These are phyloP conservation scores for Candida quercuum DNA, from an alignment of 805 yeast genomes.

Conservation along the genomic window DNA sequence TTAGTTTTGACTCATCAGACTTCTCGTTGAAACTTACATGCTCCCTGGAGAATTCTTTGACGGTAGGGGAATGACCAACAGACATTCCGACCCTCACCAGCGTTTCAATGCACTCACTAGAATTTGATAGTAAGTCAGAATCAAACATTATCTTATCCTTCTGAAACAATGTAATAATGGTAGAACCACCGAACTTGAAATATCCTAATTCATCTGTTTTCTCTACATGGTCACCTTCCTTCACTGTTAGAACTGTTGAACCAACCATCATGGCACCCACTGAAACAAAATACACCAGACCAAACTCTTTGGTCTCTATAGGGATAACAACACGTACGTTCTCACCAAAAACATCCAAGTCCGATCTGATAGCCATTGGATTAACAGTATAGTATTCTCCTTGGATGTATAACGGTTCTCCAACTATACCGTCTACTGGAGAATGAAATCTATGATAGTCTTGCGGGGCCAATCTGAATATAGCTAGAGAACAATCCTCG, in stretches of 20 bases:
- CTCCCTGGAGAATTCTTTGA: constrained; percentile 43
- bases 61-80: constrained; percentile 64
- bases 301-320: constrained; percentile 70
- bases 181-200: constrained; percentile 95
- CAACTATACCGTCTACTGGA: constrained; percentile 74
- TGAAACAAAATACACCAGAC: constrained; percentile 68
- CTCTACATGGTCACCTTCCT: constrained; percentile 49
- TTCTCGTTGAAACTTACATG: constrained; percentile 40
- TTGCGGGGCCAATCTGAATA: constrained; percentile 92
- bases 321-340: constrained; percentile 78
- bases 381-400: constrained; percentile 96
- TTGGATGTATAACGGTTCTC: constrained; percentile 60
- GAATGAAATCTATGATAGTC: constrained; percentile 93
- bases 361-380: constrained; percentile 93
- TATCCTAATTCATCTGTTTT: constrained; percentile 88
- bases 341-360: constrained; percentile 88
- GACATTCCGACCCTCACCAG: constrained; percentile 88
- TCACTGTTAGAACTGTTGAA: constrained; percentile 66
- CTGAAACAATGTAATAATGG: constrained; percentile 65
- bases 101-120: constrained; percentile 70
- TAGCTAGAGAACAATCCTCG: constrained; percentile 50
- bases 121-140: constrained; percentile 65
- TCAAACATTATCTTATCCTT: constrained; percentile 52
- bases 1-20: constrained; percentile 40
- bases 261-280: constrained; percentile 99